A percentile compares a stretch with the other conserved stretches of the same genome.
phyloP scores from a whole-genome alignment of 2,329 filamentous ascomycete genomes.

The Fusarium sp. region DNA sequence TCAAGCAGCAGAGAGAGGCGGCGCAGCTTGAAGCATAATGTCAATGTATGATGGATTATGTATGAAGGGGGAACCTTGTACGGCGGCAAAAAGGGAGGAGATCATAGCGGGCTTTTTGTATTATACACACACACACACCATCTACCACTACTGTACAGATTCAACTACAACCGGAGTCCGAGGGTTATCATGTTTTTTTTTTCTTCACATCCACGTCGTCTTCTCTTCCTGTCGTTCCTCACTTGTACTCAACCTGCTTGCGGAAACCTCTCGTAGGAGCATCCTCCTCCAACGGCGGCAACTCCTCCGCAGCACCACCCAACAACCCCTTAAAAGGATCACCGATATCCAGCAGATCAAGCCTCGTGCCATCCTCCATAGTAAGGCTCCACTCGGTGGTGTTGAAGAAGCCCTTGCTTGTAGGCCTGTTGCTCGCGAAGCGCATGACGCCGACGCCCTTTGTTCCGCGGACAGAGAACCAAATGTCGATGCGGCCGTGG shows the following conservation, averaged over 20 bases:
- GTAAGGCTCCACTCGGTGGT: constrained; percentile 90
- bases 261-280: constrained; percentile 59
- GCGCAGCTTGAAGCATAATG: constrained; percentile 32
- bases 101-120: constrained; percentile 50
- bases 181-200: constrained; percentile 37
- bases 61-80: constrained; percentile 43
- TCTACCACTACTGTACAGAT: constrained; percentile 44
- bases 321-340: constrained; percentile 71
- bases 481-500: constrained; percentile 87
- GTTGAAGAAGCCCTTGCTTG: constrained; percentile 71
- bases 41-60: constrained; percentile 25
- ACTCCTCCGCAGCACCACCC: constrained; percentile 52
- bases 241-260: constrained; percentile 53
- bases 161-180: constrained; percentile 41
- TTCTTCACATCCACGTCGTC: constrained; percentile 14
- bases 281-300: constrained; percentile 48
- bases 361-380: constrained; percentile 63
- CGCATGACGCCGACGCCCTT: constrained; percentile 74
- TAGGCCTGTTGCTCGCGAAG: constrained; percentile 77
- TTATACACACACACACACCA: constrained; percentile 50
- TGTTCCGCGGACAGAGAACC: constrained; percentile 84
- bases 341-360: constrained; percentile 76
- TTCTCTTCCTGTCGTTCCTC: constrained; percentile 1
- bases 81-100: constrained; percentile 37
- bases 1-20: constrained; percentile 58